These are phyloP conservation scores for Rhodotorula kratochvilovae DNA, from an alignment of 768 basidiomycete genomes.

Conservation along the genomic window DNA sequence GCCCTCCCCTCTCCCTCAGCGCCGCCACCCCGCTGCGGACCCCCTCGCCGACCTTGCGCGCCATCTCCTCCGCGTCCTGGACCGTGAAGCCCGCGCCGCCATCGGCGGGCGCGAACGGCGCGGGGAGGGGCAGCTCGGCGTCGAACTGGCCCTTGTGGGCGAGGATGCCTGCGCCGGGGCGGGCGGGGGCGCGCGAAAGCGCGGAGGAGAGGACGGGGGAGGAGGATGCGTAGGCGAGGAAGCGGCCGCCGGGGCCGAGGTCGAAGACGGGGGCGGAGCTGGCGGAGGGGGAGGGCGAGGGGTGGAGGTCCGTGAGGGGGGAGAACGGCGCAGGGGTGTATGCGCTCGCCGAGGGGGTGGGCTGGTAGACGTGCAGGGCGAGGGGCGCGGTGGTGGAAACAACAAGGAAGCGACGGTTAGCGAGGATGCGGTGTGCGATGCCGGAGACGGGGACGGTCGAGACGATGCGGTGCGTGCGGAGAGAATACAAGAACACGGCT, in stretches of 20 bases:
- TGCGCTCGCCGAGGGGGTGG: neutral
- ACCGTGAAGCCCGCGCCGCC: conserved; percentile 11
- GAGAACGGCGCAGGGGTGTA: conserved; percentile 18
- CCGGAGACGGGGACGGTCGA: conserved; percentile 8
- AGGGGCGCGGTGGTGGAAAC: conserved; percentile 22
- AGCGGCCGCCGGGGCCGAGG: conserved; percentile 26
- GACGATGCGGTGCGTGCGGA: conserved; percentile 18
- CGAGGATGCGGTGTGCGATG: conserved; percentile 8
- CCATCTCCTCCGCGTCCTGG: conserved; percentile 27
- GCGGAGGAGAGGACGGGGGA: neutral
- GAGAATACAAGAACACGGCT: conserved; percentile 23
- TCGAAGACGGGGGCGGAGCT: conserved; percentile 24
- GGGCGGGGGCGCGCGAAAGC: conserved; percentile 18
- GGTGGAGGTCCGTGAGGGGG: conserved; percentile 22
- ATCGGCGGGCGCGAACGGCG: no score
- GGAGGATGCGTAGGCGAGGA: conserved; percentile 31
- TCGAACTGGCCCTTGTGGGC: conserved; percentile 29
- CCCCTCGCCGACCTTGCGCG: conserved; percentile 32
- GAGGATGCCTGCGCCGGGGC: conserved; percentile 18
- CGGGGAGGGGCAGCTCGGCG: neutral
- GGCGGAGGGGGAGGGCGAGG: conserved; percentile 12
- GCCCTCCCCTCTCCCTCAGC: conserved; percentile 15
- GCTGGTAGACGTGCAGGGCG: conserved; percentile 24
- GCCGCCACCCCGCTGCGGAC: conserved; percentile 37
- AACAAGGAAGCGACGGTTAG: conserved; percentile 5